These are phyloP conservation scores for Pythium phragmitis DNA, from an alignment of 352 stramenopile species.

Conservation along the genomic window DNA sequence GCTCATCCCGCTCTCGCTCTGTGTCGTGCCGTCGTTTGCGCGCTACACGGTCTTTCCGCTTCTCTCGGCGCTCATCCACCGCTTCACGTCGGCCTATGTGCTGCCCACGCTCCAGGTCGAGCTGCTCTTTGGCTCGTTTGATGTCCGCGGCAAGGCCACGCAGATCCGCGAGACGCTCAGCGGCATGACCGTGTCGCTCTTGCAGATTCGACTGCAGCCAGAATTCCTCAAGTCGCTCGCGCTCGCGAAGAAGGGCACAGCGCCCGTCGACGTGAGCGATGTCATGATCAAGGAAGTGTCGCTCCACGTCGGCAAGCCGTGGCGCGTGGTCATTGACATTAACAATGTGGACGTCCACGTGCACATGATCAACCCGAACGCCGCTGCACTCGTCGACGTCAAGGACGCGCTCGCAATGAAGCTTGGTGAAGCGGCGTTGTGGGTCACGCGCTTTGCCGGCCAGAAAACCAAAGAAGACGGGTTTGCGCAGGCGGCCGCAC, in stretches of 20 bases:
- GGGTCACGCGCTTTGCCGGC: constrained; percentile 24
- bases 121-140: constrained; percentile 25
- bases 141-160: constrained; percentile 18
- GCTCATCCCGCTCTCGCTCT: constrained; percentile 31
- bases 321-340: constrained; percentile 31
- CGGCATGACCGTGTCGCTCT: constrained; percentile 26
- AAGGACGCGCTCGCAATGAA: constrained; percentile 29
- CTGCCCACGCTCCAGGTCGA: constrained; percentile 30
- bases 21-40: constrained; percentile 31
- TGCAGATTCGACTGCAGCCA: constrained; percentile 26
- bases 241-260: constrained; percentile 27
- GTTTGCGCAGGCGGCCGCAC: constrained; percentile 6
- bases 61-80: constrained; percentile 29
- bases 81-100: constrained; percentile 31
- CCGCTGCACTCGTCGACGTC: constrained; percentile 16
- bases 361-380: constrained; percentile 24
- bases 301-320: constrained; percentile 24
- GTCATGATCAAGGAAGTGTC: constrained; percentile 27
- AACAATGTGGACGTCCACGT: constrained; percentile 26
- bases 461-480: constrained; percentile 28
- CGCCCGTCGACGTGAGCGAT: constrained; percentile 18
- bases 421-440: constrained; percentile 20
- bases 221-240: constrained; percentile 31
- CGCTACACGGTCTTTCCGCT: constrained; percentile 32
- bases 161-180: constrained; percentile 27